phyloP scores from a whole-genome alignment of 2,329 filamentous ascomycete species.

The Aureobasidium melanogenum region DNA sequence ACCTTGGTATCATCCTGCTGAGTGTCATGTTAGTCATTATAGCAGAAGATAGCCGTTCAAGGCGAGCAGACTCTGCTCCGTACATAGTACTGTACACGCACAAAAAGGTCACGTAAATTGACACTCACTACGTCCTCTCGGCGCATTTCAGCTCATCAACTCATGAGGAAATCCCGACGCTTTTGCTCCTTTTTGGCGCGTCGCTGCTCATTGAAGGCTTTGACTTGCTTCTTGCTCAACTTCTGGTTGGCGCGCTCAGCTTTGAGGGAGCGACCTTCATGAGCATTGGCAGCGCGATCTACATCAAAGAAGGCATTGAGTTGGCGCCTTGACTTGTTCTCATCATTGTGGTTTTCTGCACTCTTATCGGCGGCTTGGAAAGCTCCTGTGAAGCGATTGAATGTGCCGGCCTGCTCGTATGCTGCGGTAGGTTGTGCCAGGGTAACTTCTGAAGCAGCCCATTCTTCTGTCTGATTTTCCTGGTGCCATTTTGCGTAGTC shows the following conservation, averaged over 20 bases:
- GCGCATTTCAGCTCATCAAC: constrained; percentile 44
- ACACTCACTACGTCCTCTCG: constrained; percentile 11
- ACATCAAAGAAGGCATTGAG: constrained; percentile 96
- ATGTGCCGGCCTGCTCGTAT: constrained; percentile 64
- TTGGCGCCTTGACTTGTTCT: constrained; percentile 78
- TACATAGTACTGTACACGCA: constrained; percentile 9
- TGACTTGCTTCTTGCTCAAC: constrained; percentile 74
- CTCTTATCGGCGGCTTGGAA: constrained; percentile 63
- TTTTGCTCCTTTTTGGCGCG: constrained; percentile 90
- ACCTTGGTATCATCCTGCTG: background rate
- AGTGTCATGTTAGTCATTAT: constrained; percentile 12
- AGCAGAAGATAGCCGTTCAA: constrained; percentile 4
- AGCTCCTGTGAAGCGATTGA: constrained; percentile 83
- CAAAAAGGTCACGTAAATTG: constrained; percentile 8
- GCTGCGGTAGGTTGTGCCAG: constrained; percentile 27
- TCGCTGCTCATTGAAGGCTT: constrained; percentile 85
- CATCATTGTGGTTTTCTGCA: constrained; percentile 72
- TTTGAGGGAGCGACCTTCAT: constrained; percentile 83
- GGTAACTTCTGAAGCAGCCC: constrained; percentile 18
- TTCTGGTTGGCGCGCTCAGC: constrained; percentile 83
- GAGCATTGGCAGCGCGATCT: constrained; percentile 81
- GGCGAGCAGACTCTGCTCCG: constrained; percentile 7
- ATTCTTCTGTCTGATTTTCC: constrained; percentile 24
- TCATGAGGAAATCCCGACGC: constrained; percentile 78
- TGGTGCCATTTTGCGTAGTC: constrained; percentile 60